Conservation (phyloP, 257 asterid genomes). For the Cruciata laevipes region DNA sequence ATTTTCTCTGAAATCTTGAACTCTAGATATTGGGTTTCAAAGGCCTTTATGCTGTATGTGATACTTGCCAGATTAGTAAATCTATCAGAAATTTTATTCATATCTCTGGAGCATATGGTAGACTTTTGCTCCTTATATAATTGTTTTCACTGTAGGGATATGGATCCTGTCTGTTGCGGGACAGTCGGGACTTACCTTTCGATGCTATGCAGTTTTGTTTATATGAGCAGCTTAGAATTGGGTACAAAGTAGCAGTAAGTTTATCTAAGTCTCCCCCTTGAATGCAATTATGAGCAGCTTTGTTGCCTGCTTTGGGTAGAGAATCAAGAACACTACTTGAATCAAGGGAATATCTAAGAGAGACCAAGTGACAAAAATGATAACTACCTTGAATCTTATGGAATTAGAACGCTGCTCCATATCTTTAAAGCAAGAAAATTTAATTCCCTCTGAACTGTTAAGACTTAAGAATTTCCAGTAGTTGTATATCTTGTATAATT, state of each 20-base stretch:
- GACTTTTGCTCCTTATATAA: neutral
- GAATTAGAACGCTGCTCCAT: neutral
- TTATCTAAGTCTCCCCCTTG: neutral
- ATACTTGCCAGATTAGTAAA: constrained; percentile 10
- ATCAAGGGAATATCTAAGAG: neutral
- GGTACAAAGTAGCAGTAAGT: constrained; percentile 65
- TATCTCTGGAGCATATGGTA: neutral
- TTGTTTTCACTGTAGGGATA: constrained; percentile 40
- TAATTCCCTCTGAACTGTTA: neutral
- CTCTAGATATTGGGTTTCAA: constrained; percentile 32
- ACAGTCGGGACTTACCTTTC: constrained; percentile 72
- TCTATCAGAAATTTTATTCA: neutral
- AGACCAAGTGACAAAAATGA: neutral
- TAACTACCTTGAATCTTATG: neutral
- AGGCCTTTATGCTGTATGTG: constrained; percentile 60
- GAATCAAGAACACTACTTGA: too few relatives aligned
- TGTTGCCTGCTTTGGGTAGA: neutral
- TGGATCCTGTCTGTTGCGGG: constrained; percentile 58
- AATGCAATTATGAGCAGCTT: neutral
- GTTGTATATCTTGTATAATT: neutral
- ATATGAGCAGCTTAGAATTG: constrained; percentile 59
- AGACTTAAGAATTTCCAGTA: neutral
- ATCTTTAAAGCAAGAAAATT: neutral
- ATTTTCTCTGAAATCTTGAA: neutral
- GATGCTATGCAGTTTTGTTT: constrained; percentile 71